These are phyloP conservation scores for Boletus sp. DNA, from an alignment of 768 basidiomycete genomes.

Conservation along the genomic window DNA sequence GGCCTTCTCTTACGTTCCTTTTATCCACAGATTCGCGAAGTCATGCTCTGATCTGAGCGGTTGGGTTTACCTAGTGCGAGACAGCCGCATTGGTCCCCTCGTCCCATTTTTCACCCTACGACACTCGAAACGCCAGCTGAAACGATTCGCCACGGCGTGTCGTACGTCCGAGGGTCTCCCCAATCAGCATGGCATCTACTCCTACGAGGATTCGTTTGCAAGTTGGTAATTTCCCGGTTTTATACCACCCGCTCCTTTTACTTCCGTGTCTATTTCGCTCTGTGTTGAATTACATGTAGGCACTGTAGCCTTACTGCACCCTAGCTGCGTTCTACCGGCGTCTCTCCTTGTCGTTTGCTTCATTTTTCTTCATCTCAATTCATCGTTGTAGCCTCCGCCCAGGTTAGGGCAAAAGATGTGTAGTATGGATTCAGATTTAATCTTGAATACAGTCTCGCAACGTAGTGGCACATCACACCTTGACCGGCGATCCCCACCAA, in stretches of 20 bases:
- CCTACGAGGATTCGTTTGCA: not conserved
- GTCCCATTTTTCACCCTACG: not conserved
- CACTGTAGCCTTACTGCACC: not conserved
- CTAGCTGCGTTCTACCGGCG: not conserved
- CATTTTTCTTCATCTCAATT: not conserved
- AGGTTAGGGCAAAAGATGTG: not conserved
- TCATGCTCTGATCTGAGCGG: slow-evolving; percentile 43
- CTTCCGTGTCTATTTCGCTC: not conserved
- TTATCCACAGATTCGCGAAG: slow-evolving; percentile 44
- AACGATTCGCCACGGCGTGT: slow-evolving; percentile 3
- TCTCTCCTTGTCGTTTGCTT: not conserved
- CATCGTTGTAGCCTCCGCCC: not conserved
- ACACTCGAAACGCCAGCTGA: not conserved
- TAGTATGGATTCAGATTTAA: not conserved
- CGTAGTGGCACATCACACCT: not conserved
- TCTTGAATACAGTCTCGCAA: not conserved
- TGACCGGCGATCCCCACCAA: not conserved
- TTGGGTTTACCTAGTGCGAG: not conserved
- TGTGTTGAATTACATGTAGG: not conserved
- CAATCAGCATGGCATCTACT: too few species aligned
- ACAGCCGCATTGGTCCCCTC: not conserved
- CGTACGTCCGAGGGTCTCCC: not conserved
- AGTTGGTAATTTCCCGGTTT: not conserved
- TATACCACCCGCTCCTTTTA: too few species aligned
- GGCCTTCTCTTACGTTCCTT: not conserved